These are phyloP conservation scores for Boletus sp. DNA, from an alignment of 768 basidiomycete species.

Conservation along the genomic window DNA sequence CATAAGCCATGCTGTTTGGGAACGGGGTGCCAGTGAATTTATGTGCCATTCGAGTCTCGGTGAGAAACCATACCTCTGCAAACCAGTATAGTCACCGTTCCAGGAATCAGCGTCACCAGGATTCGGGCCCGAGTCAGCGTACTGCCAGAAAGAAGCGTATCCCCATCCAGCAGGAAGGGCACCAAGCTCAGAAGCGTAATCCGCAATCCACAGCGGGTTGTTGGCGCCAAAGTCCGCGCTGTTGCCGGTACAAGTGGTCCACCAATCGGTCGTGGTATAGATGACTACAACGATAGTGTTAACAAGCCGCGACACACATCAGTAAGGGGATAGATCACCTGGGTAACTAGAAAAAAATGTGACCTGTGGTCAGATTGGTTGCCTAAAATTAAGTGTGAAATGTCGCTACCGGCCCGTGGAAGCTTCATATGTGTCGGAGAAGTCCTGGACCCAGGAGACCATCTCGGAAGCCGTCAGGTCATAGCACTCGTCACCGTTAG, in stretches of 20 bases:
- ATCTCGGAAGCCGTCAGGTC: conserved; percentile 50
- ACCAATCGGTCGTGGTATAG: conserved; percentile 67
- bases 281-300: conserved; percentile 39
- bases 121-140: conserved; percentile 51
- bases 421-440: conserved; percentile 57
- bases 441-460: conserved; percentile 64
- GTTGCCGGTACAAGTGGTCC: conserved; percentile 65
- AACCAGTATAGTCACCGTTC: conserved; percentile 48
- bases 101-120: conserved; percentile 59
- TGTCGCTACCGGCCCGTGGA: conserved; percentile 42
- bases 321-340: conserved; percentile 26
- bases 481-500: conserved; percentile 52
- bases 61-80: conserved; percentile 34
- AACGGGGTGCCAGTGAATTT: not conserved
- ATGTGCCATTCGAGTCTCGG: not conserved
- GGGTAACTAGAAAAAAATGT: conserved; percentile 37
- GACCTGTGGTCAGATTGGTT: not conserved
- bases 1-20: conserved; percentile 22
- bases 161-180: conserved; percentile 59
- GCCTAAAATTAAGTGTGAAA: not conserved
- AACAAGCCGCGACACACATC: not conserved
- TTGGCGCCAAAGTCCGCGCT: conserved; percentile 46
- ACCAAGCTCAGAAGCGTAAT: conserved; percentile 48
- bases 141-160: conserved; percentile 61
- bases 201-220: conserved; percentile 64